Evolutionary conservation across 192 early-diverging fungal species (phyloP).

Genomic region (Coemansia asiatica): DNA sequence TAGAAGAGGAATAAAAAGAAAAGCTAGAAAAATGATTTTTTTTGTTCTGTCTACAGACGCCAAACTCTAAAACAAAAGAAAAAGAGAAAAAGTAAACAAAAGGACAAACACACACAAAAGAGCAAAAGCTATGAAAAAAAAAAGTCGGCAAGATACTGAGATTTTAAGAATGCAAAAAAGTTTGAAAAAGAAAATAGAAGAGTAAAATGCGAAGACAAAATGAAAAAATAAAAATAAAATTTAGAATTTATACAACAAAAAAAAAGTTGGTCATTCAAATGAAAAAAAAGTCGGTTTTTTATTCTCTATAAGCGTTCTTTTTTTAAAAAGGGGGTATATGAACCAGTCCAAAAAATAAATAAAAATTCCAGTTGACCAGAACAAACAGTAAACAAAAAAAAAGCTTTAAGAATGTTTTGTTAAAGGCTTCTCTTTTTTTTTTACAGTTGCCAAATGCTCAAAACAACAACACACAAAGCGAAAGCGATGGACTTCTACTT

Average conservation of each 20-base stretch:
- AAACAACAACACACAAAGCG: no score
- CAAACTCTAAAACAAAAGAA: not conserved
- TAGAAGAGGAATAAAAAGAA: not conserved
- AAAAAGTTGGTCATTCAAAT: not conserved
- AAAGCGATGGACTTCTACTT: no score
- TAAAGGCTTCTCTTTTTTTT: no score
- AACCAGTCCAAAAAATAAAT: no score
- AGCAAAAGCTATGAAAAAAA: not conserved
- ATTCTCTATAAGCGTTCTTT: no score
- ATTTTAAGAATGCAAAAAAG: not conserved
- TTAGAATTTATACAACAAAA: not conserved
- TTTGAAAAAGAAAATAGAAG: slow-evolving; percentile 6
- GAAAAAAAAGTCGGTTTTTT: not conserved
- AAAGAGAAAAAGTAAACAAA: not conserved
- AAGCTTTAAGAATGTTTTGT: no score
- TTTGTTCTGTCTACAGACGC: no score
- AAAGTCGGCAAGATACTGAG: no score
- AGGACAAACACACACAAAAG: slow-evolving; percentile 6
- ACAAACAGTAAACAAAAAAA: no score
- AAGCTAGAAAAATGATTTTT: not conserved
- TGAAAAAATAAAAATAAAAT: slow-evolving; percentile 8
- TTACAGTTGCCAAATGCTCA: no score
- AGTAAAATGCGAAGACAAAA: slow-evolving; percentile 6
- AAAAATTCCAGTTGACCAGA: no score
- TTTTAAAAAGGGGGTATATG: no score